Percentiles rank a stretch among this genome's conserved stretches.
phyloP scores from a whole-genome alignment of 768 basidiomycete genomes.

The Podaxis mareebaensis region DNA sequence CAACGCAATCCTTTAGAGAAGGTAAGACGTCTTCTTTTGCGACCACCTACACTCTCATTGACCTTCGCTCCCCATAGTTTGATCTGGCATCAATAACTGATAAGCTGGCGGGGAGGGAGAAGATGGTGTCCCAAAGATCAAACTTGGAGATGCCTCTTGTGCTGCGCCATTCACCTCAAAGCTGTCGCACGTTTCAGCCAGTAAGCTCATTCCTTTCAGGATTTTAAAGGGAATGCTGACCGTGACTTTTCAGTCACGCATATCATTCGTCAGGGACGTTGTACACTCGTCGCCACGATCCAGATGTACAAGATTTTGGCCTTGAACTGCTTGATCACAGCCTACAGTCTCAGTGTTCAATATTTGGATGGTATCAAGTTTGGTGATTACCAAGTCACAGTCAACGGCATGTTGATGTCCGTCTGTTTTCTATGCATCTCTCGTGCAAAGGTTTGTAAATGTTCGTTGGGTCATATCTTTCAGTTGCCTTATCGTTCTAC shows the following conservation, averaged over 20 bases:
- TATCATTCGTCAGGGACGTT: slow-evolving; percentile 97
- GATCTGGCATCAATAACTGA: slow-evolving; percentile 30
- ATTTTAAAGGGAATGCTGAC: slow-evolving; percentile 3
- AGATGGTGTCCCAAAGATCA: slow-evolving; percentile 95
- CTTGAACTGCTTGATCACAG: slow-evolving; percentile 95
- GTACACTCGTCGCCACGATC: slow-evolving; percentile 98
- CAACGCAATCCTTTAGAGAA: slow-evolving; percentile 90
- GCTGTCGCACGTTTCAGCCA: slow-evolving; percentile 93
- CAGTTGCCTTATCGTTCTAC: neutral
- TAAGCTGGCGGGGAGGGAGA: slow-evolving; percentile 85
- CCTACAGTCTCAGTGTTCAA: slow-evolving; percentile 95
- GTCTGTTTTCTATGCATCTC: slow-evolving; percentile 99
- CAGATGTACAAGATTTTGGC: slow-evolving; percentile 99
- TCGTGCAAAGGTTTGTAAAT: slow-evolving; percentile 77
- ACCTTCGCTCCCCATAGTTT: slow-evolving; percentile 25
- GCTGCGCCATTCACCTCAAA: slow-evolving; percentile 99
- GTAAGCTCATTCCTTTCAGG: slow-evolving; percentile 48
- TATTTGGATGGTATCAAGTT: slow-evolving; percentile 99
- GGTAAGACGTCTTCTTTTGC: slow-evolving; percentile 43
- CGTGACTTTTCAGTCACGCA: slow-evolving; percentile 67
- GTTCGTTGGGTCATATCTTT: neutral
- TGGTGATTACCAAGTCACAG: slow-evolving; percentile 97
- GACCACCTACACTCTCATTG: slow-evolving; percentile 1
- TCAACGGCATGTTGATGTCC: slow-evolving; percentile 96
- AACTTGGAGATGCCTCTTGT: slow-evolving; percentile 98